A percentile compares a stretch with the other conserved stretches of the same genome.
Evolutionary conservation across 345 rosid species (phyloP).

Genomic region (Brassica incana): DNA sequence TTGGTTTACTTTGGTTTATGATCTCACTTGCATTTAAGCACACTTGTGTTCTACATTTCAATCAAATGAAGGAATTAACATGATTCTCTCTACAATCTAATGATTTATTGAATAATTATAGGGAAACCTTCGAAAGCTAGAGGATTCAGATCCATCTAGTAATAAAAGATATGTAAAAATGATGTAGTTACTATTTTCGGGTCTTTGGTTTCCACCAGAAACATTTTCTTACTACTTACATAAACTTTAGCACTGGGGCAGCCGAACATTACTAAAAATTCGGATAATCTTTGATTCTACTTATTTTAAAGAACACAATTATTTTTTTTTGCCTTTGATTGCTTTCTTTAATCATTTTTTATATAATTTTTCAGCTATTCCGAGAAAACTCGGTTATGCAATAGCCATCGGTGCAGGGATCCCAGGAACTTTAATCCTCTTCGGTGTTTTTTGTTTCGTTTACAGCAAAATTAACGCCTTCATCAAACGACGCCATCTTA

Average conservation of each 20-base stretch:
- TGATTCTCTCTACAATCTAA: too few relatives aligned
- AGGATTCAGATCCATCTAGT: too few relatives aligned
- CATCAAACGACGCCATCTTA: conserved; percentile 15
- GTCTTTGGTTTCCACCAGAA: background rate
- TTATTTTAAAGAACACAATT: background rate
- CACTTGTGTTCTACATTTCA: too few relatives aligned
- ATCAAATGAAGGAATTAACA: too few relatives aligned
- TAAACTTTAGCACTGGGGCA: too few relatives aligned
- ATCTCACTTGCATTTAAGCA: too few relatives aligned
- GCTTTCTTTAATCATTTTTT: background rate
- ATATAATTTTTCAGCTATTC: conserved; percentile 37
- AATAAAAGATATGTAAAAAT: too few relatives aligned
- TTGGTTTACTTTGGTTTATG: too few relatives aligned
- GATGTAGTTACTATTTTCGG: background rate
- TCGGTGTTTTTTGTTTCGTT: conserved; percentile 44
- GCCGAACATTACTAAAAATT: background rate
- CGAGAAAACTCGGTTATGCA: conserved; percentile 49
- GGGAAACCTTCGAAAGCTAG: too few relatives aligned
- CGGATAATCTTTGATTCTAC: background rate
- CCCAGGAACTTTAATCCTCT: conserved; percentile 44
- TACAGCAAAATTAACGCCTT: conserved; percentile 41
- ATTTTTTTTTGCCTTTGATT: background rate
- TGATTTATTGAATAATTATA: too few relatives aligned
- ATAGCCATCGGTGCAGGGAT: conserved; percentile 57
- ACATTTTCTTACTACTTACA: background rate